These are phyloP conservation scores for Mucor saturninus DNA, from an alignment of 371 early-diverging fungal genomes.

Conservation along the genomic window DNA sequence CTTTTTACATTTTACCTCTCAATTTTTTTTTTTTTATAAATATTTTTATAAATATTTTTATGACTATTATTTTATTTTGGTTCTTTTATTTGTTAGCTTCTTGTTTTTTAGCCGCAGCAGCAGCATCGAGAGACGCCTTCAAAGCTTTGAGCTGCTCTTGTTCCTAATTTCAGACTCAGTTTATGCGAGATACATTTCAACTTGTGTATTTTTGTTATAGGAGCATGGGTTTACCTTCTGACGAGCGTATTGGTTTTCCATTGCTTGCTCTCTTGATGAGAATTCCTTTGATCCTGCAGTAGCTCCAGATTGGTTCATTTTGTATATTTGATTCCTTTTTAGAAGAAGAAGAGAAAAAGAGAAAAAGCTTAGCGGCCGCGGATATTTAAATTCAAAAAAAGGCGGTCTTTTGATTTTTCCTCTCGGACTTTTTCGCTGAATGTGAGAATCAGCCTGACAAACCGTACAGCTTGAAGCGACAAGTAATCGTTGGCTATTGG, in stretches of 20 bases:
- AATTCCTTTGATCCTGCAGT: conserved; percentile 20
- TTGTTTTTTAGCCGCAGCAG: conserved; percentile 17
- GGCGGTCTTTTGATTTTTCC: too few relatives aligned
- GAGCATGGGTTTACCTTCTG: conserved; percentile 30
- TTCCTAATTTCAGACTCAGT: conserved; percentile 27
- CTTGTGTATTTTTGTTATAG: background rate
- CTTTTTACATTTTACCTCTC: background rate
- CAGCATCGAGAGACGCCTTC: conserved; percentile 22
- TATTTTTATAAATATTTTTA: background rate
- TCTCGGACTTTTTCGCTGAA: too few relatives aligned
- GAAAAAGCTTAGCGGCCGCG: background rate
- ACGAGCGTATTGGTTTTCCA: conserved; percentile 46
- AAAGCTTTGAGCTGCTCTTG: conserved; percentile 38
- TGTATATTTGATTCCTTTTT: background rate
- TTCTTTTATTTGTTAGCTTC: conserved; percentile 5
- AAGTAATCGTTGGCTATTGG: too few relatives aligned
- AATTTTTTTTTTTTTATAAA: background rate
- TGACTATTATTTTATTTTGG: background rate
- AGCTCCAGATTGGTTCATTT: conserved; percentile 8
- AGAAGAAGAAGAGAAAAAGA: conserved; percentile 1
- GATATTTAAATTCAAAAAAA: too few relatives aligned
- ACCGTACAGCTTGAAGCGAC: too few relatives aligned
- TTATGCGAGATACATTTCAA: background rate
- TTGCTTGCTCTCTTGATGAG: conserved; percentile 41
- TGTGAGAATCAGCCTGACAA: too few relatives aligned